Base-by-base conservation (phyloP, 1,139 yeast species). In the Taphrina wiesneri region DNA sequence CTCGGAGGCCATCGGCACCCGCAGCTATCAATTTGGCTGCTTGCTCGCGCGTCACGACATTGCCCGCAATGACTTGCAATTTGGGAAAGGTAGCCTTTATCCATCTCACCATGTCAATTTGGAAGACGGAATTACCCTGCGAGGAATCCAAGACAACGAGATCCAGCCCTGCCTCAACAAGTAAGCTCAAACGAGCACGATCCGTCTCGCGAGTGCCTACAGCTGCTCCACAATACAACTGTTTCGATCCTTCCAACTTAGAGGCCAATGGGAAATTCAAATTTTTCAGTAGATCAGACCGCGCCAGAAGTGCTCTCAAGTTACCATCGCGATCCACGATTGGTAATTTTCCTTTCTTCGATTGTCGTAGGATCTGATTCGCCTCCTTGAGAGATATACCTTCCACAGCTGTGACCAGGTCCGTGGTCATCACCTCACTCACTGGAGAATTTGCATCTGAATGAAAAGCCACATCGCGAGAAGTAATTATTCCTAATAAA, bases 21-120 rank as follows among this genome's bases (percentile, higher is more conserved):
- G 96, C 97, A 74, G 85, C 88, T 74, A 93, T 95, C 76, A 93
- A 85, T 74, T 86, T 83, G 71, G 99, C 99, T 71, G 99, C 98
- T 83, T 95, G 99, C 79, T 93, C 99, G 80, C 99, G 88, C 72
- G 97, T 92, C 69, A 92, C 99, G 74, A 95, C 99, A 77, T 93
- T 93, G 83, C 99, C 99, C 70, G 96, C 99, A 79, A 93, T 86
- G 71, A 93, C 90, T 79, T 93, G 86, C 75, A 93, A 82, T 30
- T 87, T 83, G 71, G 96, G 92, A 83, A 78, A 86, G 67, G 84
- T 88, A 72, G 79, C 76, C 81, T 95, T 93, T 79, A 90, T 88
- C 93, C 91, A 90, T 80, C 86, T 83, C 79, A 93, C 83, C 96
- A 93, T 89, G 73, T 93, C 86, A 75, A 92, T 79, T 83, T 93